Evolutionary conservation across 345 rosid genomes (phyloP).

Genomic region (Odontarrhena argentea): DNA sequence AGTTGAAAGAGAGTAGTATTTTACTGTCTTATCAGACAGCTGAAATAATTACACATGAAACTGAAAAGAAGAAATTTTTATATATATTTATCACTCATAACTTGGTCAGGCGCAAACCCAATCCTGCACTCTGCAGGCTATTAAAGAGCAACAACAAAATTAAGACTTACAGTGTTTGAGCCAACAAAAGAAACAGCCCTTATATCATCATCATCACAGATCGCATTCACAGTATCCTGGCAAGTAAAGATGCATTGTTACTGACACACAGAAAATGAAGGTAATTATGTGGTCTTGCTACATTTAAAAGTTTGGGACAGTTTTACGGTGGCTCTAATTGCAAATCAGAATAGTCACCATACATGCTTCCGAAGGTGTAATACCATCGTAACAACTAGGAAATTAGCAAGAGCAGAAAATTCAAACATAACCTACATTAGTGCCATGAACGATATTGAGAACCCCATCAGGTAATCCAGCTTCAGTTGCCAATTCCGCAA

Average conservation of each 20-base stretch:
- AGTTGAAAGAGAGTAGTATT: neutral
- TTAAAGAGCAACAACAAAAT: neutral
- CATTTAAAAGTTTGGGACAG: neutral
- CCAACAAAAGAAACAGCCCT: constrained; percentile 96
- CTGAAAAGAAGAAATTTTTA: neutral
- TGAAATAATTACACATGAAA: constrained; percentile 4
- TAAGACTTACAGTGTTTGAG: constrained; percentile 77
- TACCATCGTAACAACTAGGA: constrained; percentile 9
- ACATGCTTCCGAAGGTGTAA: neutral
- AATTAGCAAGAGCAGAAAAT: constrained; percentile 5
- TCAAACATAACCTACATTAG: constrained; percentile 57
- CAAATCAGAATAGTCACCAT: constrained; percentile 1
- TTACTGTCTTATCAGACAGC: neutral
- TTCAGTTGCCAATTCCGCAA: constrained; percentile 93
- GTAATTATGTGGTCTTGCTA: neutral
- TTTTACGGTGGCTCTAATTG: neutral
- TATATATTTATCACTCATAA: constrained; percentile 1
- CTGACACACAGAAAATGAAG: neutral
- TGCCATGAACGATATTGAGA: constrained; percentile 88
- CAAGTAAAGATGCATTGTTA: constrained; percentile 21
- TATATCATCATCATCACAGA: constrained; percentile 82
- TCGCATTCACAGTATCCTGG: constrained; percentile 91
- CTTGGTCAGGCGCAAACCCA: neutral
- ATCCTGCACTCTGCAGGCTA: constrained; percentile 1
- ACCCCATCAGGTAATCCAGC: constrained; percentile 96